Evolutionary conservation across 2,329 filamentous ascomycete species (phyloP).

Genomic region (Blastomyces gilchristii): DNA sequence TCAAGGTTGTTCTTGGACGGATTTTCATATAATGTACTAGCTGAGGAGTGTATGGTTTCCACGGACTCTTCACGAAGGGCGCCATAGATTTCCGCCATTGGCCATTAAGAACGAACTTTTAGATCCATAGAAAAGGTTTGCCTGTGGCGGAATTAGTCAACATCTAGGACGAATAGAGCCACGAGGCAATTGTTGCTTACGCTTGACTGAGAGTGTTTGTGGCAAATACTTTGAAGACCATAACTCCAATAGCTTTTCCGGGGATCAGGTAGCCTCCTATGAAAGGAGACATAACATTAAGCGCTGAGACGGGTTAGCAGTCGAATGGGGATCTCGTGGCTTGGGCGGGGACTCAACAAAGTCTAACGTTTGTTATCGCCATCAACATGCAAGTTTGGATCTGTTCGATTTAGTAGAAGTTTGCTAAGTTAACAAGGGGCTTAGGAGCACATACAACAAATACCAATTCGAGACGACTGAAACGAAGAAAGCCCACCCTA

Average conservation of each 20-base stretch:
- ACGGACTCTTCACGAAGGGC: not conserved
- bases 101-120: conserved; percentile 3
- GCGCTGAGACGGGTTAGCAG: conserved; percentile 12
- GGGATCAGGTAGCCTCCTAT: conserved; percentile 21
- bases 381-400: conserved; percentile 21
- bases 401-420: conserved; percentile 11
- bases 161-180: not conserved
- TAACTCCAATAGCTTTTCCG: conserved; percentile 21
- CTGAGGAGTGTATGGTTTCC: conserved; percentile 10
- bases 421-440: not conserved
- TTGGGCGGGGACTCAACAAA: conserved; percentile 12
- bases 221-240: conserved; percentile 22
- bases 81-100: not conserved
- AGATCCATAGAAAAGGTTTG: conserved; percentile 13
- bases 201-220: conserved; percentile 22
- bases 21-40: conserved; percentile 24
- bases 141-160: conserved; percentile 1
- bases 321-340: not conserved
- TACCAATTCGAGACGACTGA: not conserved
- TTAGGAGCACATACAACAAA: not conserved
- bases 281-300: conserved; percentile 21
- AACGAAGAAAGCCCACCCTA: not conserved
- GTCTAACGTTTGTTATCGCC: conserved; percentile 18
- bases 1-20: conserved; percentile 39
- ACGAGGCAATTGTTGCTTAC: conserved; percentile 9